A percentile compares a stretch with the other conserved stretches of the same genome.
phyloP scores from a whole-genome alignment of 306 rosid genomes.

The Malus asiatica region DNA sequence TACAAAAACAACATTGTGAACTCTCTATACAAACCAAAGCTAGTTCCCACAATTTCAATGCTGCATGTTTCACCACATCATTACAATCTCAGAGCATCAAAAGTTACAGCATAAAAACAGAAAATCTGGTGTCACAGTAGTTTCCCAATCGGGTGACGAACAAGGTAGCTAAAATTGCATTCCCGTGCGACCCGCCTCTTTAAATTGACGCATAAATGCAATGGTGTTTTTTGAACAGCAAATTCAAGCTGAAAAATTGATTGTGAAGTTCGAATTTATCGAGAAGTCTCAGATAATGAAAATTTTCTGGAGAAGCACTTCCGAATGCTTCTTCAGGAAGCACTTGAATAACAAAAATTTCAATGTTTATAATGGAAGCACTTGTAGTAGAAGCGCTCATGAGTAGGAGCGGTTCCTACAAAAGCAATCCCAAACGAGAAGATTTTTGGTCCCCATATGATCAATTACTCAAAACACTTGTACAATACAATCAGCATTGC shows the following conservation, averaged over 20 bases:
- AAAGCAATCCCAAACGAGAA: background rate
- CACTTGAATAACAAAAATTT: background rate
- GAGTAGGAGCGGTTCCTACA: background rate
- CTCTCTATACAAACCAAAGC: background rate
- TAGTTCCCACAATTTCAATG: background rate
- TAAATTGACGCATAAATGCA: no score
- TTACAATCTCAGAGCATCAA: background rate
- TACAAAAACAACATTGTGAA: background rate
- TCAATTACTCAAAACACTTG: slow-evolving; percentile 4
- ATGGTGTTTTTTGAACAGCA: background rate
- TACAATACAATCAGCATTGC: background rate
- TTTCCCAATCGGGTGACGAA: background rate
- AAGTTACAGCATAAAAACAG: background rate
- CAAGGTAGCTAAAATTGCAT: background rate
- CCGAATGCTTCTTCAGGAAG: background rate
- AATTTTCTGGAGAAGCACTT: no score
- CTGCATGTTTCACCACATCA: background rate
- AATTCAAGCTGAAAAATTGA: background rate
- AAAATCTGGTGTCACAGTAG: background rate
- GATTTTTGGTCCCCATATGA: background rate
- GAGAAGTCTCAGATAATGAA: background rate
- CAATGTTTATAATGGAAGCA: background rate
- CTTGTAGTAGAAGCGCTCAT: background rate
- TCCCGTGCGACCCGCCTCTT: no score
- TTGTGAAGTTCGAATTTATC: background rate